Base-by-base conservation (phyloP, 2,329 filamentous ascomycete species). In the Calonectria fujianensis region DNA sequence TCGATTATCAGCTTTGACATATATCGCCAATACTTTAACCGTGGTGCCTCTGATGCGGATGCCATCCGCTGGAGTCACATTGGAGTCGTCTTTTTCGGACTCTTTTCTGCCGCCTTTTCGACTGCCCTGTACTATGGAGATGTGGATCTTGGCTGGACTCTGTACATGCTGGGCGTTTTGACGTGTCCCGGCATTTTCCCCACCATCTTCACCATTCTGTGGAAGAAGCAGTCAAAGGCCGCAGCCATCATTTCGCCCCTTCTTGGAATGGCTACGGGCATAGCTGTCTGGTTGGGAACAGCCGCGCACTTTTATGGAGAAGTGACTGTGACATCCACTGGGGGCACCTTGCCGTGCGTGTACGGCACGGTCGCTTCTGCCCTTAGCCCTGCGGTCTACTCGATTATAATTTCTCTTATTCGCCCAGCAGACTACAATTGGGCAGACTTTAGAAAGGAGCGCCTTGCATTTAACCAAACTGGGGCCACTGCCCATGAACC, bases 1-100 rank as follows among this genome's bases (percentile, higher is more conserved):
- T 89, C 88, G 0, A 90, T 90, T 66, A 86, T 90, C 64, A 88
- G 86, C 61, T 91, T 90, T 66, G 89, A 90, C 57, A 88, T 90
- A 1, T 90, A 90, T 77, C 84, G 88, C 0, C 86, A 86, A 20
- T 90, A 90, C 74, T 83, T 89, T 75, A 89, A 89, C 68, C 83
- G 81, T 4, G 73, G 73, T 0, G 89, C 89, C 0, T 86, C 85
- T 0, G 88, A 91, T 69, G 79, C 81, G 0, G 87, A 91, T 37
- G 83, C 90, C 0, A 90, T 91, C 50, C 86, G 86, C 0, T 88
- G 87, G 82, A 89, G 86, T 63, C 89, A 91, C 74, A 86, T 88
- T 14, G 88, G 88, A 0, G 89, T 91, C 0, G 84, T 91, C 1
- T 87, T 88, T 73, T 90, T 90, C 61, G 88, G 86, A 0, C 77